A percentile compares a stretch with the other conserved stretches of the same genome.
Evolutionary conservation across 2,329 filamentous ascomycete species (phyloP).

Genomic region (Knufia petricola): DNA sequence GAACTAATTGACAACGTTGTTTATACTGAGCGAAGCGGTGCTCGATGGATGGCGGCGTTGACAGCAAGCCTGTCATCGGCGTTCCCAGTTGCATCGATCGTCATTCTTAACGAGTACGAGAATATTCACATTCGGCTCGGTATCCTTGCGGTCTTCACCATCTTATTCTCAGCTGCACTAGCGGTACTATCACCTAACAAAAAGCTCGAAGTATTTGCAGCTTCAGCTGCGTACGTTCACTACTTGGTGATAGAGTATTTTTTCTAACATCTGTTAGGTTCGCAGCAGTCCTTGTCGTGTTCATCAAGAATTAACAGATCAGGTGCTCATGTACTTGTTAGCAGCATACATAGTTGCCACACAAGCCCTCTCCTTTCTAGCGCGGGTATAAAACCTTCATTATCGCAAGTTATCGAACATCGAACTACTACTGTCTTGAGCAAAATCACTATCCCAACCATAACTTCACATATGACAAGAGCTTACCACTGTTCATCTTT

Average conservation of each 20-base stretch:
- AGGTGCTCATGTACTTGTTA: neutral
- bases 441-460: no score
- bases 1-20: neutral
- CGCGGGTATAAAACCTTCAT: no score
- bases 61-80: slow-evolving; percentile 8
- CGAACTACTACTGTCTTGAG: no score
- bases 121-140: slow-evolving; percentile 6
- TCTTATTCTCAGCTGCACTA: slow-evolving; percentile 9
- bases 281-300: slow-evolving; percentile 13
- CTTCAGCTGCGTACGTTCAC: slow-evolving; percentile 12
- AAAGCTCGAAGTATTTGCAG: slow-evolving; percentile 12
- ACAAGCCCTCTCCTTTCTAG: no score
- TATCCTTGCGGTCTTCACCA: slow-evolving; percentile 8
- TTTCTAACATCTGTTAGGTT: slow-evolving; percentile 8
- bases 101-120: slow-evolving; percentile 4
- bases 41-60: neutral
- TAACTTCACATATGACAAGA: no score
- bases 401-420: no score
- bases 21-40: neutral
- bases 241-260: neutral
- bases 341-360: no score
- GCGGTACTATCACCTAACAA: slow-evolving; percentile 4
- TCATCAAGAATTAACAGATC: slow-evolving; percentile 7
- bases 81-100: slow-evolving; percentile 6
- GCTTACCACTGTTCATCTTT: no score